Conservation (phyloP, 2,329 filamentous ascomycete species). For the Calonectria naviculata region DNA sequence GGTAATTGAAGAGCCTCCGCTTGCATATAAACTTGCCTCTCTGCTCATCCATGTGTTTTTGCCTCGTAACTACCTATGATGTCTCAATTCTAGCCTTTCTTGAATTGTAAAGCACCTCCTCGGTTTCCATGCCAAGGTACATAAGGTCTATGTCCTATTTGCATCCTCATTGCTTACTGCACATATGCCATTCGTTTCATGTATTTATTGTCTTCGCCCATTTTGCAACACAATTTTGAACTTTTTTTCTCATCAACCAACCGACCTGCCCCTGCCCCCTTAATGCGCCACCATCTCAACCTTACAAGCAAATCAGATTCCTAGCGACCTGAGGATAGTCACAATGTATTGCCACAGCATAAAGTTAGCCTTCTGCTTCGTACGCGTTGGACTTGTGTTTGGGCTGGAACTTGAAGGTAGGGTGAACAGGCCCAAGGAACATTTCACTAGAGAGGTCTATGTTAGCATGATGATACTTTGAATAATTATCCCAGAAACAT, state of each 20-base stretch:
- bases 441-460: constrained; percentile 77
- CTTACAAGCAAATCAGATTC: not conserved
- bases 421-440: constrained; percentile 92
- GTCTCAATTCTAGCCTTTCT: not conserved
- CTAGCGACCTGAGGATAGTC: not conserved
- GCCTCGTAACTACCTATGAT: not conserved
- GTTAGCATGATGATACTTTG: constrained; percentile 20
- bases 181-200: not conserved
- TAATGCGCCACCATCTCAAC: not conserved
- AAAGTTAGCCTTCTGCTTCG: constrained; percentile 76
- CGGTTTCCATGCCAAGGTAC: no score
- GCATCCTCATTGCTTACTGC: not conserved
- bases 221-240: not conserved
- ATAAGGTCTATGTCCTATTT: not conserved
- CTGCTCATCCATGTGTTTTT: not conserved
- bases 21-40: not conserved
- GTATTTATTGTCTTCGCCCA: not conserved
- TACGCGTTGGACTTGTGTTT: constrained; percentile 98
- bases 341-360: no score
- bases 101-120: not conserved
- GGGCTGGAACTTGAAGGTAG: constrained; percentile 92
- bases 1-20: not conserved
- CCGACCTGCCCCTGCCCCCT: not conserved
- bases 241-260: not conserved
- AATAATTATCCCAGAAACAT: constrained; percentile 49